Conservation (phyloP, 192 early-diverging fungal genomes). For the Umbelopsis sp. region DNA sequence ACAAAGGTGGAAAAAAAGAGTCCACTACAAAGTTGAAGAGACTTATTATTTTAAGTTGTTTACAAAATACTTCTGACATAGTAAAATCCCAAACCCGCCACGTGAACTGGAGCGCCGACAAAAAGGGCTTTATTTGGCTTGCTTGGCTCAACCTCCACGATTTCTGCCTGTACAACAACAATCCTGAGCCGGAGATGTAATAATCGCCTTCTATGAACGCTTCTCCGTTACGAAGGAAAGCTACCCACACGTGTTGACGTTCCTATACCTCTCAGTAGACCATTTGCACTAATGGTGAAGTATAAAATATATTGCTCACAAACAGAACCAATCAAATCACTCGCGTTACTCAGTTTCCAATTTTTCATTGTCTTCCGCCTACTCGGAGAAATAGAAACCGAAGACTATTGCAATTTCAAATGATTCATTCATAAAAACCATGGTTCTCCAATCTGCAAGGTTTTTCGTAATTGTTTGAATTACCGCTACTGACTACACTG, state of each 20-base stretch:
- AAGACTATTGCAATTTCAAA: not conserved
- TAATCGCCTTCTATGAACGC: not conserved
- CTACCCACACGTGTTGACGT: too few species aligned
- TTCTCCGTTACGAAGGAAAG: not conserved
- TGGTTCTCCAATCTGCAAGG: too few species aligned
- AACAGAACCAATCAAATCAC: not conserved
- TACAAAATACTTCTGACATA: too few species aligned
- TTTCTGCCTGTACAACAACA: not conserved
- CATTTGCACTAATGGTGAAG: not conserved
- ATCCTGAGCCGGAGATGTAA: not conserved
- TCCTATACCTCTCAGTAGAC: too few species aligned
- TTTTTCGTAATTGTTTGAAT: too few species aligned
- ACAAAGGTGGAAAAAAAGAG: not conserved
- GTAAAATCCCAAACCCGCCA: not conserved
- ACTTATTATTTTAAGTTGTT: too few species aligned
- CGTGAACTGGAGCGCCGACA: not conserved
- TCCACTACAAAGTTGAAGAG: not conserved
- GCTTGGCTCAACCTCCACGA: too few species aligned
- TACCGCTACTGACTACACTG: too few species aligned
- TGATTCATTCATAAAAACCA: not conserved
- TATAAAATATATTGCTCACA: not conserved
- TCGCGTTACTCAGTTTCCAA: not conserved
- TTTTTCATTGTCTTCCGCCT: not conserved
- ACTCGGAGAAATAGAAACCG: not conserved
- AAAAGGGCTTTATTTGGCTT: too few species aligned